Percentiles rank a stretch among this genome's conserved stretches.
These are phyloP conservation scores for Luzula sylvatica DNA, from an alignment of 176 grass and related monocot genomes.

Conservation along the genomic window DNA sequence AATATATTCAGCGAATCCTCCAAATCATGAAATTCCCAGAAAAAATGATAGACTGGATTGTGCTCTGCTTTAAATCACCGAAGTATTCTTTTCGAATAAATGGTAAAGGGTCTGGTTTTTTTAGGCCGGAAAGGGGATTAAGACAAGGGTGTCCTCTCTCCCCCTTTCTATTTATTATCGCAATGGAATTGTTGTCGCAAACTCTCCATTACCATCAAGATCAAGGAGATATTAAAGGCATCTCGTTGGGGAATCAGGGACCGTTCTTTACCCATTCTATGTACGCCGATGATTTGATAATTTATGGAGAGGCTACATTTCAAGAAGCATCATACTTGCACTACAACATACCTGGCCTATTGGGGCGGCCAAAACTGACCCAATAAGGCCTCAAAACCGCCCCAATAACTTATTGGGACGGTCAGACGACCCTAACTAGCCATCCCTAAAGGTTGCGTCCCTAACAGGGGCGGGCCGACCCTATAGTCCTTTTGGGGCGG, in stretches of 20 bases:
- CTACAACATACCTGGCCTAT: no score
- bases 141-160: not conserved
- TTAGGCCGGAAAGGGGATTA: not conserved
- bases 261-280: not conserved
- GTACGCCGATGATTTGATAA: not conserved
- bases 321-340: no score
- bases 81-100: not conserved
- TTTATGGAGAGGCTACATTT: not conserved
- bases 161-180: not conserved
- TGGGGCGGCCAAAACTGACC: no score
- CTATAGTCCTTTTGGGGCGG: no score
- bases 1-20: not conserved
- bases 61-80: not conserved
- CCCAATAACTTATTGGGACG: no score
- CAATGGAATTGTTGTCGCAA: not conserved
- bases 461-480: no score
- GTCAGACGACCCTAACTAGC: no score
- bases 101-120: not conserved
- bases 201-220: not conserved
- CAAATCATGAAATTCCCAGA: not conserved
- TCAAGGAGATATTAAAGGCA: not conserved
- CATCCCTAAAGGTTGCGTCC: no score
- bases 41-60: not conserved
- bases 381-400: no score
- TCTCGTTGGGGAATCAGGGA: not conserved